Percentiles rank a stretch among this genome's conserved stretches.
Conservation (phyloP, 1,139 yeast species). For the Protomyces inundatus region DNA sequence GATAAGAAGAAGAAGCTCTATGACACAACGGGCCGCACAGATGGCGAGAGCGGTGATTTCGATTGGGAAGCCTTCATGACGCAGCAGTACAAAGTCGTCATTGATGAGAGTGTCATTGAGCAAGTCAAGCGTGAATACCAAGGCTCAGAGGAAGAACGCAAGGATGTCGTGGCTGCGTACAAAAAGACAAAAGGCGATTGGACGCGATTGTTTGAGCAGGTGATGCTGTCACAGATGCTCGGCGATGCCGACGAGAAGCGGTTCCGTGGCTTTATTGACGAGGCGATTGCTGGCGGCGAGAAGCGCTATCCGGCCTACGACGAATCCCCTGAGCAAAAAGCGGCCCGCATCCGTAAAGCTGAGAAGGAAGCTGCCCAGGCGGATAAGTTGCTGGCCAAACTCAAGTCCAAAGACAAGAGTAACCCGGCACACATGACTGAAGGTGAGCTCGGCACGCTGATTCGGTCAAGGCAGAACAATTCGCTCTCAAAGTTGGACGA, state of each 20-base stretch:
- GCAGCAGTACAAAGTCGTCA: constrained; percentile 44
- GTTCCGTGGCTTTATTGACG: constrained; percentile 50
- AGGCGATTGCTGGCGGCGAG: constrained; percentile 42
- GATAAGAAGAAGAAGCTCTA: constrained; percentile 51
- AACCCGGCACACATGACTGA: constrained; percentile 42
- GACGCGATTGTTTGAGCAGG: constrained; percentile 60
- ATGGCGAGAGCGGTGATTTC: constrained; percentile 46
- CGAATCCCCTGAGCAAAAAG: constrained; percentile 39
- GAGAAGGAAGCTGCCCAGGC: constrained; percentile 67
- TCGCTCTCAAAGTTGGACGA: constrained; percentile 16
- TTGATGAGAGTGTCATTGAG: constrained; percentile 68
- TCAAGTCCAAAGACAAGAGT: constrained; percentile 41
- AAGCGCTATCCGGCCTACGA: constrained; percentile 47
- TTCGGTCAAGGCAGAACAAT: constrained; percentile 14
- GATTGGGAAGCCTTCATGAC: constrained; percentile 65
- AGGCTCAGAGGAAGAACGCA: constrained; percentile 56
- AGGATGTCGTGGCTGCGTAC: constrained; percentile 60
- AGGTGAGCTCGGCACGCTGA: constrained; percentile 37
- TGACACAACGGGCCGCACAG: constrained; percentile 64
- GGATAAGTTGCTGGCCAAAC: constrained; percentile 50
- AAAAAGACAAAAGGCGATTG: constrained; percentile 63
- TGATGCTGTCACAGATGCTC: constrained; percentile 65
- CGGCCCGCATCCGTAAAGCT: constrained; percentile 46
- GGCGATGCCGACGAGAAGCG: constrained; percentile 51
- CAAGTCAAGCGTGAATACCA: constrained; percentile 64